Evolutionary conservation across 169 alveolate species (phyloP), one percentile per base, ranked within the genome.

Genomic region (Plasmodium vinckei): DNA sequence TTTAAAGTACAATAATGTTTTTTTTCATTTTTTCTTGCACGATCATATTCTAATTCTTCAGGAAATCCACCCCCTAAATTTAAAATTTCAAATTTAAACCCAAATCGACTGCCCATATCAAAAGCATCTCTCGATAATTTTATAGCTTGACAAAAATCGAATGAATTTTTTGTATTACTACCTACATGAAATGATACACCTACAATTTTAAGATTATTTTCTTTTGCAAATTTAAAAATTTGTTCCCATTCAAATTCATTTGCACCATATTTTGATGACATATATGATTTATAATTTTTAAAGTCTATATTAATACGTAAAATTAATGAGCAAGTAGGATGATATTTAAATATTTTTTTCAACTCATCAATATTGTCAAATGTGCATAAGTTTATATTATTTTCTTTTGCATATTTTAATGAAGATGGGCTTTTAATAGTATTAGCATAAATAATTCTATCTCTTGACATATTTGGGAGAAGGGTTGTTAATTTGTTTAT

Each of bases 151-250:
- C 91, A 84, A 42, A 56, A 84, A 33, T 84, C 84, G 53, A 69
- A 69, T 3, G 68, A 60, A 47, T 84, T 69, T 53, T 84, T 84
- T 0, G 84, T 84, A 56, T 84, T 84, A 69, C 91, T 84, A 19
- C 91, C 91, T 10, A 84, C 91, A 59, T 84, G 91, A 42, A 84
- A 84, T 10, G 91, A 84, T 10, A 84, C 87, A 17, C 91, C 91
- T 1, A 61, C 15, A 47, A 84, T 59, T 15, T 84, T 68, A 46
- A 84, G 15, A 17, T 70, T 70, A 12, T 84, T 21, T 12, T 68
- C 9, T 39, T 56, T 84, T 19, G 70, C 91, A 69, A 56, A 84
- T 27, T 27, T 1, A 25, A 84, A 42, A 1, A 84, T 56, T 12
- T 84, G 21, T 44, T 57, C 71, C 91, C 91, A 84, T 6, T 84